Base-by-base conservation (phyloP, 73 alveolate genomes). In the Paramecium biaurelia region DNA sequence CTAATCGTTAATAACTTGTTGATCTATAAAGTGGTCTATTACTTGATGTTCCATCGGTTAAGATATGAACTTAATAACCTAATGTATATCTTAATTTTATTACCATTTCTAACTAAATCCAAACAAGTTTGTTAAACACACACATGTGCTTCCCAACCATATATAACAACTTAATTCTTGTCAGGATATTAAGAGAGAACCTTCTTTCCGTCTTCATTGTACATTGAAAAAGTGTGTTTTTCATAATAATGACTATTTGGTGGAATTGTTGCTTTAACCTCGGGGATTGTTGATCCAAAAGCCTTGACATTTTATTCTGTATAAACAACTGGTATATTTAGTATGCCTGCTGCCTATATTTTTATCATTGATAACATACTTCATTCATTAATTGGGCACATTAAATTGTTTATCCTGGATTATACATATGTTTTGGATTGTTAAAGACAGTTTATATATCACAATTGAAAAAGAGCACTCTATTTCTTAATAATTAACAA, bases 1-100 rank as follows among this genome's bases (percentile, higher is more conserved):
- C 58, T 47, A 86, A 38, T 58, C 93, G 42, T 58, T 86, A 23
- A 86, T 59, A 86, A 4, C 86, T 58, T 26, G 93, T 57, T 30
- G 86, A 28, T 58, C 93, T 86, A 34, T 86, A 70, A 28, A 86
- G 34, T 0, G 85, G 58, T 37, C 57, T 58, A 30, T 59, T 86
- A 35, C 93, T 86, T 32, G 93, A 59, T 35, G 84, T 86, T 30
- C 93, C 93, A 86, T 86, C 93, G 6, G 93, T 57, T 85, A 86
- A 86, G 28, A 86, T 38, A 58, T 86, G 93, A 30, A 86, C 93
- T 56, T 70, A 37, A 70, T 58, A 86, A n/a, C 70, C 59, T 47
- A 47, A 8, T 12, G 21, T 47, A 47, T 47, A 47, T 24, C 58
- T 47, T 47, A 20, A 34, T 9, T 41, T 76, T 23, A 8, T n/a